A percentile compares a stretch with the other conserved stretches of the same genome.
Conservation (phyloP, 441 rosid genomes). For the Erodium chrysanthum region DNA sequence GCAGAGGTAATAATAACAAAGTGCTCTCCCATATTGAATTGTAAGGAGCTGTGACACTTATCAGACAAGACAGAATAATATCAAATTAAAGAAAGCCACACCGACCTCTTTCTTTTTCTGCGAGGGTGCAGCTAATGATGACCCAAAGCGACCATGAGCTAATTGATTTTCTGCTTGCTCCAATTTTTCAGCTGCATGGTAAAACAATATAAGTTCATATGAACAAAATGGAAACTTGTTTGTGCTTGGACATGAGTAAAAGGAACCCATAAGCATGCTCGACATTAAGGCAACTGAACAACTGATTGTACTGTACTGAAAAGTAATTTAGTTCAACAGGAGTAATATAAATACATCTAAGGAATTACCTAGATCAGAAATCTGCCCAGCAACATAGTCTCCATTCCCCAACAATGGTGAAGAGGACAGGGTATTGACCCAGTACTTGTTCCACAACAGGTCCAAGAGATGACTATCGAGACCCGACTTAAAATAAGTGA, state of each 20-base stretch:
- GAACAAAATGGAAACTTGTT: slow-evolving; percentile 12
- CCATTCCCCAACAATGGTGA: slow-evolving; percentile 93
- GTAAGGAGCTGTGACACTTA: background rate
- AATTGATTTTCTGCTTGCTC: slow-evolving; percentile 92
- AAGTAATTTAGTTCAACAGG: background rate
- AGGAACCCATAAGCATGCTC: background rate
- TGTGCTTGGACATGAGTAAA: background rate
- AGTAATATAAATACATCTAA: background rate
- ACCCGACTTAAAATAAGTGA: slow-evolving; percentile 90
- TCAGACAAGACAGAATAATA: slow-evolving; percentile 1
- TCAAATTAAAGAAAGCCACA: slow-evolving; percentile 5
- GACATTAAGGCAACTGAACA: background rate
- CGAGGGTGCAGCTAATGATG: slow-evolving; percentile 49
- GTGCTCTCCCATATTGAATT: background rate
- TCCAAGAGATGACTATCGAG: slow-evolving; percentile 95
- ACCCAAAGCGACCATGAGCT: slow-evolving; percentile 70
- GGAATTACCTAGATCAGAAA: slow-evolving; percentile 84
- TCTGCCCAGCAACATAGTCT: slow-evolving; percentile 95
- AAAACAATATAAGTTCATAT: slow-evolving; percentile 17
- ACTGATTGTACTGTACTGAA: background rate
- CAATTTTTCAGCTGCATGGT: slow-evolving; percentile 78
- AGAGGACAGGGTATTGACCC: slow-evolving; percentile 97
- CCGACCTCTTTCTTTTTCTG: slow-evolving; percentile 85
- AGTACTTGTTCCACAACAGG: slow-evolving; percentile 95
- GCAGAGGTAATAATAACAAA: background rate